Conservation (phyloP, 1,284 basidiomycete species). For the Tremellales sp. region DNA sequence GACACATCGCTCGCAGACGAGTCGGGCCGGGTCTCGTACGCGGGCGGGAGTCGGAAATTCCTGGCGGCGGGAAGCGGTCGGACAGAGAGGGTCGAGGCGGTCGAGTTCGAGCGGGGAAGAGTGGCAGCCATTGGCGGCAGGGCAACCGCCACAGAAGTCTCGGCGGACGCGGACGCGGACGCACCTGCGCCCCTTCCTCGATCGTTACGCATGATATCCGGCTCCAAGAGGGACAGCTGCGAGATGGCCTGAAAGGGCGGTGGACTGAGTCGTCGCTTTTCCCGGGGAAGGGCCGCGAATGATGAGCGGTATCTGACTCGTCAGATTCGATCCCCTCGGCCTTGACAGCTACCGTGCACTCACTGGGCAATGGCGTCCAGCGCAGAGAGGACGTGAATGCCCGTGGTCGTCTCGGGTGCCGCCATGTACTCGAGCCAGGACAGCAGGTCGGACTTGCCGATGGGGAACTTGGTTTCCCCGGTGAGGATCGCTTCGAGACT, state of each 20-base stretch:
- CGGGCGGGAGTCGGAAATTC: no score
- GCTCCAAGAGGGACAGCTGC: not conserved
- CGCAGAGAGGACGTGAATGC: not conserved
- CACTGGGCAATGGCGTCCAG: not conserved
- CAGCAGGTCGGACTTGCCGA: not conserved
- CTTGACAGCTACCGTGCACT: not conserved
- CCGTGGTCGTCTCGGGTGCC: no score
- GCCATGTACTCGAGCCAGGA: not conserved
- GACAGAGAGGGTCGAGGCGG: no score
- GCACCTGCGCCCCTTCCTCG: no score
- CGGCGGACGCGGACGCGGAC: no score
- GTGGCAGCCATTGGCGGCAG: no score
- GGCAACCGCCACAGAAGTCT: no score
- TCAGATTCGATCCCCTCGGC: not conserved
- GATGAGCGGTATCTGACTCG: not conserved
- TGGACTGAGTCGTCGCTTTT: not conserved
- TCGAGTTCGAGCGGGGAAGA: no score
- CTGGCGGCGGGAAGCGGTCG: no score
- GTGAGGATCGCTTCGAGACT: not conserved
- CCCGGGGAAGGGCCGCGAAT: not conserved
- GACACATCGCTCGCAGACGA: no score
- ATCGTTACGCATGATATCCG: not conserved
- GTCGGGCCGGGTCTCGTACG: no score
- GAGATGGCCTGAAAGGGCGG: constrained; percentile 3
- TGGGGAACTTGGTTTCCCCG: not conserved